A percentile compares a stretch with the other conserved stretches of the same genome.
Conservation (phyloP, 2,329 filamentous ascomycete species). For the Ilyonectria mors-panacis region DNA sequence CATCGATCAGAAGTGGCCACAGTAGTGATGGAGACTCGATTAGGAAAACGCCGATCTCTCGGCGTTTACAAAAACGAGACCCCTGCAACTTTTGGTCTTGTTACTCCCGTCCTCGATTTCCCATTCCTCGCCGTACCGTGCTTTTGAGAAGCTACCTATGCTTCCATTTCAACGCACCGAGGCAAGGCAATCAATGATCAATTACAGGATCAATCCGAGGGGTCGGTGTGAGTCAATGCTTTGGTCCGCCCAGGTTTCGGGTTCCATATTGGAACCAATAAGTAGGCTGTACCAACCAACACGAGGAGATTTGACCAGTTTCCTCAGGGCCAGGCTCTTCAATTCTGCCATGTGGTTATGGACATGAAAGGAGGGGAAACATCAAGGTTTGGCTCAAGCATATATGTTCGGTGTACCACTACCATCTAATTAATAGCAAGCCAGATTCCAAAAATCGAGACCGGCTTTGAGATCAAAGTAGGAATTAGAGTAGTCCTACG, state of each 20-base stretch:
- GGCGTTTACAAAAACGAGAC: neutral
- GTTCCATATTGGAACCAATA: neutral
- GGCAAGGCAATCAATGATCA: neutral
- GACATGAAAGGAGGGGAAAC: neutral
- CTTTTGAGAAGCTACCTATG: neutral
- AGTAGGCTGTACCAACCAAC: neutral
- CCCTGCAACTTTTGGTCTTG: neutral
- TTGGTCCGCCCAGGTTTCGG: neutral
- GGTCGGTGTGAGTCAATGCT: neutral
- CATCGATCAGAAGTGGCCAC: neutral
- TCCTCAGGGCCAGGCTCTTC: neutral
- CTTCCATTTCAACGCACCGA: neutral
- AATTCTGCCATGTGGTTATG: neutral
- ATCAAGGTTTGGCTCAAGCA: neutral
- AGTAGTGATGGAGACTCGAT: neutral
- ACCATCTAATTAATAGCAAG: neutral
- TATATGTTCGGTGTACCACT: neutral
- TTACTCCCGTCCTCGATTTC: neutral
- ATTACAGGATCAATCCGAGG: neutral
- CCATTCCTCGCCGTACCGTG: neutral
- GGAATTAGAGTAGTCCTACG: neutral
- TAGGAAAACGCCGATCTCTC: neutral
- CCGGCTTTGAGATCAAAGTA: neutral
- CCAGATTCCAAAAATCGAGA: neutral
- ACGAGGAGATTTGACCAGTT: neutral